These are phyloP conservation scores for Curvularia verruculosa DNA, from an alignment of 2,329 filamentous ascomycete genomes.

Conservation along the genomic window DNA sequence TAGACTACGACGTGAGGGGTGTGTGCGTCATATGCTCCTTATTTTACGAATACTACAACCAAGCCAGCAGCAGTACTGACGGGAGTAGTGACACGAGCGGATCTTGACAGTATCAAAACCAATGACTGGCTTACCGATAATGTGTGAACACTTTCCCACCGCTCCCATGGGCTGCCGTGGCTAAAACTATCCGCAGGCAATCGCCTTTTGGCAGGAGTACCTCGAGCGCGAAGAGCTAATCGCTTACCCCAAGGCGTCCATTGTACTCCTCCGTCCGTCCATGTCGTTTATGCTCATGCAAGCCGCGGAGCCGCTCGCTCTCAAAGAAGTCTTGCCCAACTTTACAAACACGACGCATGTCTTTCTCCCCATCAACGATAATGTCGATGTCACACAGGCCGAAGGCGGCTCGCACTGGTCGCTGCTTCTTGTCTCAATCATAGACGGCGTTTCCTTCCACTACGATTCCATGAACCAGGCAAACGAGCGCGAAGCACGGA, in stretches of 20 bases:
- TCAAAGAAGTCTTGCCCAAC: slow-evolving; percentile 75
- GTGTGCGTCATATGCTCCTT: slow-evolving; percentile 45
- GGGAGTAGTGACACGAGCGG: slow-evolving; percentile 78
- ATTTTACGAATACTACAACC: slow-evolving; percentile 8
- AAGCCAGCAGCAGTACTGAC: slow-evolving; percentile 20
- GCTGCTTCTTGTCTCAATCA: slow-evolving; percentile 82
- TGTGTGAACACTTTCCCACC: slow-evolving; percentile 55
- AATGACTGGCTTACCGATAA: slow-evolving; percentile 97
- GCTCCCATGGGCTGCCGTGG: background rate
- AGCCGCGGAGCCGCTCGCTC: slow-evolving; percentile 62
- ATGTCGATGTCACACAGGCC: slow-evolving; percentile 75
- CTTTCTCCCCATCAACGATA: slow-evolving; percentile 95
- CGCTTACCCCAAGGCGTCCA: slow-evolving; percentile 80
- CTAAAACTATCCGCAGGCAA: slow-evolving; percentile 66
- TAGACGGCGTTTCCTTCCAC: slow-evolving; percentile 93
- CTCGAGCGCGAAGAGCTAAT: slow-evolving; percentile 87
- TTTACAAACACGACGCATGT: slow-evolving; percentile 85
- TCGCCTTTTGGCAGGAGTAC: slow-evolving; percentile 97
- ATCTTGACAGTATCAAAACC: slow-evolving; percentile 80
- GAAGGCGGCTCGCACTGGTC: slow-evolving; percentile 97
- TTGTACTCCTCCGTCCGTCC: slow-evolving; percentile 86
- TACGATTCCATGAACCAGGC: slow-evolving; percentile 84
- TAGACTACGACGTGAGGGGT: slow-evolving; percentile 71
- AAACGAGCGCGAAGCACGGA: slow-evolving; percentile 76
- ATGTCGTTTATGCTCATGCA: slow-evolving; percentile 93